phyloP scores from a whole-genome alignment of 2,329 filamentous ascomycete genomes.

The Colletotrichum cordylinicola region DNA sequence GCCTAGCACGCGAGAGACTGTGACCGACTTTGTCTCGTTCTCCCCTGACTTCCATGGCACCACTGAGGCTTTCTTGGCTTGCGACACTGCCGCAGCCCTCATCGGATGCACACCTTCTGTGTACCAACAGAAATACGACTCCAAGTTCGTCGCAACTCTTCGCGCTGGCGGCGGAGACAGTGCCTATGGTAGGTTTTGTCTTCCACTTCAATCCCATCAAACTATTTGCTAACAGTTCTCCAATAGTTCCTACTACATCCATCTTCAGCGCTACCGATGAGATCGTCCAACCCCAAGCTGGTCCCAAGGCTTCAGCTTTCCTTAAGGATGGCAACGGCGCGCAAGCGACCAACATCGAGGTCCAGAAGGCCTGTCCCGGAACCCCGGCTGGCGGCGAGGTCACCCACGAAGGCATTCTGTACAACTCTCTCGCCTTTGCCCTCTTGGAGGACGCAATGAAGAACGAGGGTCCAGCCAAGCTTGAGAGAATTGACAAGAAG shows the following conservation, averaged over 20 bases:
- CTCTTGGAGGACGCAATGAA: slow-evolving; percentile 41
- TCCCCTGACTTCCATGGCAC: slow-evolving; percentile 52
- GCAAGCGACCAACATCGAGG: slow-evolving; percentile 54
- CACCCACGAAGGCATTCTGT: slow-evolving; percentile 54
- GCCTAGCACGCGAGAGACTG: slow-evolving; percentile 49
- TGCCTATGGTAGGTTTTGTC: slow-evolving; percentile 39
- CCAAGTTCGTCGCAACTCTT: slow-evolving; percentile 46
- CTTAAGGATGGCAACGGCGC: slow-evolving; percentile 44
- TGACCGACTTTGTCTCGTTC: slow-evolving; percentile 57
- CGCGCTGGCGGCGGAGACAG: slow-evolving; percentile 51
- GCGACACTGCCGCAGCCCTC: background rate
- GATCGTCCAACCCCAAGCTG: slow-evolving; percentile 55
- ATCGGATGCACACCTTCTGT: slow-evolving; percentile 37
- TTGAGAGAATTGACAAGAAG: slow-evolving; percentile 1
- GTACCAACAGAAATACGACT: slow-evolving; percentile 52
- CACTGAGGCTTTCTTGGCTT: background rate
- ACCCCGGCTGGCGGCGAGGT: slow-evolving; percentile 48
- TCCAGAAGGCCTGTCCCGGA: slow-evolving; percentile 48
- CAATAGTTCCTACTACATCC: slow-evolving; percentile 54
- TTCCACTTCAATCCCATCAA: background rate
- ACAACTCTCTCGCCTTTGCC: slow-evolving; percentile 36
- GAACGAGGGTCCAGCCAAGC: background rate
- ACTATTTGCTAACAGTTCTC: fast-evolving
- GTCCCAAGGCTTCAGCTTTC: slow-evolving; percentile 49
- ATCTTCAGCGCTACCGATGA: slow-evolving; percentile 57